These are phyloP conservation scores for Cicer cuneatum DNA, from an alignment of 306 rosid genomes.

Conservation along the genomic window DNA sequence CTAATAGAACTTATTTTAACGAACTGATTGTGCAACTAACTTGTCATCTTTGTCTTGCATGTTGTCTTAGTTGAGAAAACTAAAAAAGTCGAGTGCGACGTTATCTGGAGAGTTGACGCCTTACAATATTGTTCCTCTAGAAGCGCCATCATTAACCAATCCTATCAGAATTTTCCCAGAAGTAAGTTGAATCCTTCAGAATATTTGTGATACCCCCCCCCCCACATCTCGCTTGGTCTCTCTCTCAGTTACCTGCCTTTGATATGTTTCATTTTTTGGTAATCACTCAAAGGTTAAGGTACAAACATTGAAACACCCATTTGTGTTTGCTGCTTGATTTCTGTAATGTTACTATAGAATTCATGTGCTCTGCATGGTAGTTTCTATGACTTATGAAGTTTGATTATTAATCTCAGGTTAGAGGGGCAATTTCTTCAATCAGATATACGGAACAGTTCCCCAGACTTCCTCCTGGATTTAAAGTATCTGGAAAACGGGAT, in stretches of 20 bases:
- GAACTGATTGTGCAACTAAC: conserved; percentile 35
- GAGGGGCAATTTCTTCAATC: conserved; percentile 81
- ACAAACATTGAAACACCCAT: neutral
- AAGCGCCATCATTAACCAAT: conserved; percentile 76
- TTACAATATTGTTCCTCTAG: conserved; percentile 90
- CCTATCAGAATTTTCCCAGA: conserved; percentile 93
- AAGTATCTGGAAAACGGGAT: conserved; percentile 72
- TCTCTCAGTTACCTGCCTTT: conserved; percentile 12
- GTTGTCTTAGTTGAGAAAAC: conserved; percentile 71
- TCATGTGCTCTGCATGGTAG: conserved; percentile 9
- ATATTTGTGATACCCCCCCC: conserved; percentile 9
- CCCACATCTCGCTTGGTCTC: neutral
- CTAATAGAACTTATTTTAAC: conserved; percentile 22
- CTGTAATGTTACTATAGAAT: conserved; percentile 29
- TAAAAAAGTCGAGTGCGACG: conserved; percentile 59
- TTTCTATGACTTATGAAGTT: conserved; percentile 40
- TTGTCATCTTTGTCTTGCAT: conserved; percentile 39
- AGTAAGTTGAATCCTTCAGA: conserved; percentile 61
- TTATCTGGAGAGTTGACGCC: conserved; percentile 77
- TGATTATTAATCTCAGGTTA: conserved; percentile 68
- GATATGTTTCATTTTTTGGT: conserved; percentile 15
- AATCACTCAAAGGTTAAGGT: conserved; percentile 25
- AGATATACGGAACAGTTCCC: conserved; percentile 81
- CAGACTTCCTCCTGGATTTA: conserved; percentile 74
- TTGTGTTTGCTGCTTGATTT: conserved; percentile 14